Base-by-base conservation (phyloP, 352 stramenopile species). In the Pythium scleroteichum region DNA sequence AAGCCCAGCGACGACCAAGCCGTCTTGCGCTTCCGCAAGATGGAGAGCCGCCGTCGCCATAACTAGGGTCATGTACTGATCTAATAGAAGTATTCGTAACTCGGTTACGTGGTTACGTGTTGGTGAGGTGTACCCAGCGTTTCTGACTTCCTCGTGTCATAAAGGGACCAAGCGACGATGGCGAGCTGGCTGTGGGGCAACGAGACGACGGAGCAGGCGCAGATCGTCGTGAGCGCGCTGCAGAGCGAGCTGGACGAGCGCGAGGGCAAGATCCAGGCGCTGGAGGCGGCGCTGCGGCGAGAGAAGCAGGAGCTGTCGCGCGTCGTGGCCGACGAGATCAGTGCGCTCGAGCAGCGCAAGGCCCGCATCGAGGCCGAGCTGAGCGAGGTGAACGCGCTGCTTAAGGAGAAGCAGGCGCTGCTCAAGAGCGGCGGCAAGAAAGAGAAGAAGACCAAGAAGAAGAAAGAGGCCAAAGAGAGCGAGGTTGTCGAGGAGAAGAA, bases 131-230 rank as follows among this genome's bases (percentile, higher is more conserved):
- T 58, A 44, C 27, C 35, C 35, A 33, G 22, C 27, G 56, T 41
- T n/a, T 20, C 62, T 60, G 54, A 52, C 49, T 56, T 45, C 32
- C 38, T 38, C 61, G 32, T 53, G 46, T 53, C 53, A 68, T 54
- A 20, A 16, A 14, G n/a, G 44, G 40, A 44, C 40, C 10, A 9
- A 55, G n/a, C 38, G 19, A 20, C 50, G 3, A 62, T 48, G 26
- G 88, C 90, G 80, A 94, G 85, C 60, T 94, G 85, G 85, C 51
- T 94, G 44, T 94, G 85, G 85, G 79, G 74, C 19, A 92, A 94
- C 59, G 85, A 91, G 73, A 92, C 85, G 59, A 88, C 80, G 35
- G 85, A 92, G 67, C 85, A 94, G 71, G 85, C 85, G 61, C 82
- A 92, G 64, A 88, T 92, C 59, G 85, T 94, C 35, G 82, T 94